Base-by-base conservation (phyloP, 2,329 filamentous ascomycete genomes). In the Blumeriella jaapii region DNA sequence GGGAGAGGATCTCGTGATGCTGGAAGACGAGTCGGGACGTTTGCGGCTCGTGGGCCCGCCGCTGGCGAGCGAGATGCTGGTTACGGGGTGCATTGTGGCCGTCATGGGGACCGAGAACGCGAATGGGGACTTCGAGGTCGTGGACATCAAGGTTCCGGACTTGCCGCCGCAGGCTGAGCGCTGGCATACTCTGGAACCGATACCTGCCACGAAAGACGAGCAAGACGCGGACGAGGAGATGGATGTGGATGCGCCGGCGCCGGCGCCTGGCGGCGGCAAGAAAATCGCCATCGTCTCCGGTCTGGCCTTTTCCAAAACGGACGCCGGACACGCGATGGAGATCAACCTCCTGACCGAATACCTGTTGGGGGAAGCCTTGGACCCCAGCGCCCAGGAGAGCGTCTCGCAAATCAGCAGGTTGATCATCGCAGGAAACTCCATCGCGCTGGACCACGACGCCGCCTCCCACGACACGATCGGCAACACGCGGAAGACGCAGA, bases 21-120 rank as follows among this genome's bases (percentile, higher is more conserved):
- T 98, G 24, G 91, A 98, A 59, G 91, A 98, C 57, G 89, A 96
- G 59, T 95, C 86, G 1, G 91, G 91, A 29, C 78, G 93, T 15
- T 67, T 98, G 47, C 72, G 78, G 13, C 64, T 98, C 6, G 78
- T 81, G 1, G 91, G 91, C 3, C 68, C 72, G 26, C 59, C 74
- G 13, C 62, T 98, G 30, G 65, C 69, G 43, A 68, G 71, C 1
- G 68, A 81, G 15, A 66, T 84, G 41, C 69, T 96, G 6, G 89
- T 94, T 2, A 98, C 91, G 0, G 91, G 91, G 16, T 93, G 84
- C 50, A 86, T 98, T 51, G 71, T 96, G 26, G 87, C 86, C n/a
- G 86, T 87, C 3, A 74, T 98, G 63, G 91, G 91, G 22, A 94
- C 86, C 0, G 91, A 98, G 56, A 95, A 94, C 51, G 68, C 74